Evolutionary conservation across 306 rosid genomes (phyloP), one percentile per base, ranked within the genome.

Genomic region (Vigna angularis): DNA sequence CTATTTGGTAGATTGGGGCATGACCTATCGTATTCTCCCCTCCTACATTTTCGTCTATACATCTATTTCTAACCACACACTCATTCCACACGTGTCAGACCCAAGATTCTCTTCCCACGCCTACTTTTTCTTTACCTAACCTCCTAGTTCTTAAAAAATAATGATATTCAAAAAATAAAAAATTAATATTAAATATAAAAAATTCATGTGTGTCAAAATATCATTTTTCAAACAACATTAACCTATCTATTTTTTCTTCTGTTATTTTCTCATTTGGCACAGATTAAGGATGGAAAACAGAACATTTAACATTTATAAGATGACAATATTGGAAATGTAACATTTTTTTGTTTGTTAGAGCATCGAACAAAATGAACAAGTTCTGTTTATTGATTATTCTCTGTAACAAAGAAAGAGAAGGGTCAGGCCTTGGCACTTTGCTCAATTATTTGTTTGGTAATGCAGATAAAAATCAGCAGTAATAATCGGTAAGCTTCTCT

Each of bases 91-190:
- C 64, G 47, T 78, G 81, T 44, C 70, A 70, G 58, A 49, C 22
- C 61, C 53, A 59, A 85, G 73, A 64, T 82, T 82, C 81, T 45
- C 61, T 69, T 55, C 55, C 45, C 85, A 73, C 32, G 17, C 36
- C 22, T 47, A 36, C 42, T 22, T 14, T 26, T 36, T 72, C 18
- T 18, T 53, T 7, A 15, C 12, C 17, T 30, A 4, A 5, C 34
- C 13, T 53, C 64, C 59, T 6, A 20, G 1, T 20, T 20, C 22
- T 20, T 20, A 0, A 20, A 20, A 20, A 18, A 18, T 18, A 18
- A 20, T 20, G 0, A 20, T 20, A 20, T 20, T 0, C 0, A 18
- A 18, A 18, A 18, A 18, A 18, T 18, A 18, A 18, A 18, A 18
- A 18, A 18, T 0, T 18, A 18, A 18, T 18, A 18, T 18, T 18